phyloP scores from a whole-genome alignment of 2,329 filamentous ascomycete species.

The Talaromyces sp. region DNA sequence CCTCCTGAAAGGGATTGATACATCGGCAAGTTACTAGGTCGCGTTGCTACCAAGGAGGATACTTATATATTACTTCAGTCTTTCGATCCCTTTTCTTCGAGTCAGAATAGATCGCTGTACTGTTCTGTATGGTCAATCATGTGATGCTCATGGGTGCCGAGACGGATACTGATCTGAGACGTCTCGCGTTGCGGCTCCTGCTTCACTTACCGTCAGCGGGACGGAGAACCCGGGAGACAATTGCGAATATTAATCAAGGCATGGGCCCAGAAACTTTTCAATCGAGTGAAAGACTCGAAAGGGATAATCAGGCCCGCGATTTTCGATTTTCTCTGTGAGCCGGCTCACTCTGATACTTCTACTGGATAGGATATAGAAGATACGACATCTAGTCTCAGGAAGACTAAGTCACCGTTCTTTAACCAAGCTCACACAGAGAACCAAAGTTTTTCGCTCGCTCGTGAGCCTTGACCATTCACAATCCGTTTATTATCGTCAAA shows the following conservation, averaged over 20 bases:
- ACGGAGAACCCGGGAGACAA: neutral
- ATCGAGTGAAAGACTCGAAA: neutral
- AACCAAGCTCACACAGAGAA: too few relatives aligned
- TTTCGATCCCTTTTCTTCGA: neutral
- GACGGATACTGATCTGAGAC: constrained; percentile 11
- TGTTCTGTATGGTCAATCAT: neutral
- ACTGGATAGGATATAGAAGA: neutral
- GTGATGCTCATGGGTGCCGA: neutral
- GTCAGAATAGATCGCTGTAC: neutral
- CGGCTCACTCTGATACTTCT: neutral
- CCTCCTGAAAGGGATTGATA: too few relatives aligned
- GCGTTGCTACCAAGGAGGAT: neutral
- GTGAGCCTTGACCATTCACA: neutral
- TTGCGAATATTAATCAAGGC: neutral
- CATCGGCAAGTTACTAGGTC: neutral
- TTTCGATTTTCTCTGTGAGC: neutral
- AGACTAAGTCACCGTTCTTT: neutral
- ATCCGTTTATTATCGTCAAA: neutral
- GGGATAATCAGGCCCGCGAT: neutral
- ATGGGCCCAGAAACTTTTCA: neutral
- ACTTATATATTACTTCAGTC: too few relatives aligned
- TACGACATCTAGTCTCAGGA: neutral
- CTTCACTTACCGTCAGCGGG: constrained; percentile 11
- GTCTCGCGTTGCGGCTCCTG: constrained; percentile 11
- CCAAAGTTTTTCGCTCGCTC: neutral